Evolutionary conservation across 1,284 basidiomycete genomes (phyloP).

Genomic region (Laetiporus sulphureus): DNA sequence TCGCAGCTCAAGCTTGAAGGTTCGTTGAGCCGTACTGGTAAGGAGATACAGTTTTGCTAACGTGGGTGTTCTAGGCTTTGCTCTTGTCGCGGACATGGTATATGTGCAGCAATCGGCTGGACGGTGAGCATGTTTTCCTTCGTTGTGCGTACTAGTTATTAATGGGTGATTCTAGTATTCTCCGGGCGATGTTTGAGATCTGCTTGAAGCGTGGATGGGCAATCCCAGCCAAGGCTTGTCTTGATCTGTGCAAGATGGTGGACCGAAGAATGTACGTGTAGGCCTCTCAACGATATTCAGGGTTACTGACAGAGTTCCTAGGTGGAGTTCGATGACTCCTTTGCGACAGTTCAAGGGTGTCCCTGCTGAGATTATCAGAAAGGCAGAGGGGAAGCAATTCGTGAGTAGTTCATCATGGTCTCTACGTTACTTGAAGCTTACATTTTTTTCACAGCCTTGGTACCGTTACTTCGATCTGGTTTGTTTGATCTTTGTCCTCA

Average conservation of each 20-base stretch:
- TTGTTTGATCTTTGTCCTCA: constrained; percentile 11
- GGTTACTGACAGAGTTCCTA: constrained; percentile 23
- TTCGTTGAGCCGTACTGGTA: constrained; percentile 13
- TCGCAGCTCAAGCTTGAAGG: constrained; percentile 93
- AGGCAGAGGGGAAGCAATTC: constrained; percentile 97
- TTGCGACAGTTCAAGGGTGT: constrained; percentile 93
- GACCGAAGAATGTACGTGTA: constrained; percentile 73
- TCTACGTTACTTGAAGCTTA: neutral
- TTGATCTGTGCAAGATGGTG: constrained; percentile 97
- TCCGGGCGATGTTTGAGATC: constrained; percentile 97
- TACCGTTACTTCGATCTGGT: constrained; percentile 92
- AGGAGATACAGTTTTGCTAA: neutral
- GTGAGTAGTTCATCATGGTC: constrained; percentile 33
- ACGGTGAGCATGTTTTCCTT: constrained; percentile 38
- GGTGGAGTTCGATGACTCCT: constrained; percentile 98
- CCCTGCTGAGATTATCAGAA: constrained; percentile 81
- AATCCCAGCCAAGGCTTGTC: constrained; percentile 82
- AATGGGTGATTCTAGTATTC: constrained; percentile 49
- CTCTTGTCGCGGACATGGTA: constrained; percentile 98
- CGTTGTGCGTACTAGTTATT: neutral
- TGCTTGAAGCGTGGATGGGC: constrained; percentile 99
- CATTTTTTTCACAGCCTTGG: constrained; percentile 61
- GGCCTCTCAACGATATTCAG: neutral
- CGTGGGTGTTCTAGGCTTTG: constrained; percentile 54
- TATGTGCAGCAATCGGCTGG: constrained; percentile 91